These are phyloP conservation scores for Komagataella phaffii DNA, from an alignment of 805 yeast genomes.

Conservation along the genomic window DNA sequence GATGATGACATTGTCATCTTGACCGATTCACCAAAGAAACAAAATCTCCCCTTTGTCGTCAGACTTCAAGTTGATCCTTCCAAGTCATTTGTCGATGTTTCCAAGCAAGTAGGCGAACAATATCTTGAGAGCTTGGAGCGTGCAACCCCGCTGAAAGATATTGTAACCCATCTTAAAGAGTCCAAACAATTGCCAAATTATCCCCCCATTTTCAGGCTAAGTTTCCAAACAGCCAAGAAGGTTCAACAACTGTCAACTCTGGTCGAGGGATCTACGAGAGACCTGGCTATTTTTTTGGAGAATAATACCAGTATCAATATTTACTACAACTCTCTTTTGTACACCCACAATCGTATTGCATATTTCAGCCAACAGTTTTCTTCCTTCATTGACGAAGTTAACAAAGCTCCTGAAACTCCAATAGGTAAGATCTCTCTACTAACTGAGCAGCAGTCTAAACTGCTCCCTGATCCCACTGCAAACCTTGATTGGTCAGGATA, in stretches of 20 bases:
- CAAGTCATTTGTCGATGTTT: constrained; percentile 39
- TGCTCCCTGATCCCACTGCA: constrained; percentile 77
- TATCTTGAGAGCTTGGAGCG: constrained; percentile 19
- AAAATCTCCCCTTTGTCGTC: constrained; percentile 39
- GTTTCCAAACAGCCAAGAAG: constrained; percentile 33
- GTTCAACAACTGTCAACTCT: constrained; percentile 26
- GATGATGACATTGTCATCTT: constrained; percentile 90
- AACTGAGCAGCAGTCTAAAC: constrained; percentile 45
- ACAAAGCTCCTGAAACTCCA: constrained; percentile 20
- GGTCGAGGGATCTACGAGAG: constrained; percentile 45
- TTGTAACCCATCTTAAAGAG: constrained; percentile 37
- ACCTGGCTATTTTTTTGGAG: constrained; percentile 40
- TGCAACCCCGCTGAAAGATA: constrained; percentile 33
- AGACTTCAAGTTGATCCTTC: constrained; percentile 48
- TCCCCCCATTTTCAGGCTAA: constrained; percentile 52
- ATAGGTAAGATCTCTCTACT: constrained; percentile 56
- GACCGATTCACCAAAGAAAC: constrained; percentile 30
- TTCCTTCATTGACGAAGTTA: constrained; percentile 30
- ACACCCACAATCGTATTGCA: constrained; percentile 52
- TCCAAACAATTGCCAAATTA: constrained; percentile 36
- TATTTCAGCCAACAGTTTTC: constrained; percentile 62
- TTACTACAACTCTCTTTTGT: constrained; percentile 67
- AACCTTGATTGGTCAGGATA: constrained; percentile 85
- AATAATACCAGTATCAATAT: constrained; percentile 24
- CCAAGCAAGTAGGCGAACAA: constrained; percentile 27